Conservation (phyloP, 2,329 filamentous ascomycete species). For the Xylaria arbuscula region DNA sequence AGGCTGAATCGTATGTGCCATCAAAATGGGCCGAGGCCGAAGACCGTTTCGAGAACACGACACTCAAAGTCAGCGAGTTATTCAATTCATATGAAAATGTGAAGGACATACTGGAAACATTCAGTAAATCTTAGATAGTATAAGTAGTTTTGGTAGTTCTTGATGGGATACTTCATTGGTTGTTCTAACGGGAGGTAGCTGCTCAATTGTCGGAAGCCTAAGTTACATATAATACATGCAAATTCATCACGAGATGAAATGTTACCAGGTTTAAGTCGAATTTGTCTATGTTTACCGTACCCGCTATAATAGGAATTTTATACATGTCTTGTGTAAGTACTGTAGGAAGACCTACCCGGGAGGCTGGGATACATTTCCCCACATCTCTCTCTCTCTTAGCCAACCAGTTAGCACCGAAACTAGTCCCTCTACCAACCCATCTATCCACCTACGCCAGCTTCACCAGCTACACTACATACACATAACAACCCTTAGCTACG, state of each 20-base stretch:
- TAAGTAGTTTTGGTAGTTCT: not conserved
- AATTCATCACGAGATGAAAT: not conserved
- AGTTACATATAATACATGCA: not conserved
- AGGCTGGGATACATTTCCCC: not conserved
- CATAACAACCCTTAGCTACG: slow-evolving; percentile 14
- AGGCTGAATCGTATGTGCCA: slow-evolving; percentile 25
- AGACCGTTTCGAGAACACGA: slow-evolving; percentile 25
- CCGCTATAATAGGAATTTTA: not conserved
- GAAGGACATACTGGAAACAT: slow-evolving; percentile 29
- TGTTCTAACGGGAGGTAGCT: not conserved
- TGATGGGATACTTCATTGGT: not conserved
- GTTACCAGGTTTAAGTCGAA: not conserved
- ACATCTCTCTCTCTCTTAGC: not conserved
- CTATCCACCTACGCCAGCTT: too few species aligned
- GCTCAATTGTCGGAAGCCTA: not conserved
- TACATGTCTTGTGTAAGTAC: not conserved
- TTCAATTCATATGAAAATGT: slow-evolving; percentile 32
- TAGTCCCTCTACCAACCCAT: not conserved
- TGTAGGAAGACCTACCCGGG: not conserved
- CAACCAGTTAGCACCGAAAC: not conserved
- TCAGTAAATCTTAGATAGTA: not conserved
- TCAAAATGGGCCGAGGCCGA: slow-evolving; percentile 29
- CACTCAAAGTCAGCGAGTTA: not conserved
- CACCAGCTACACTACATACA: too few species aligned
- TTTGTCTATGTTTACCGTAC: not conserved